Evolutionary conservation across 108 stramenopile species (phyloP), one percentile per base, ranked within the genome.

Genomic region (Heterococcus sp.): DNA sequence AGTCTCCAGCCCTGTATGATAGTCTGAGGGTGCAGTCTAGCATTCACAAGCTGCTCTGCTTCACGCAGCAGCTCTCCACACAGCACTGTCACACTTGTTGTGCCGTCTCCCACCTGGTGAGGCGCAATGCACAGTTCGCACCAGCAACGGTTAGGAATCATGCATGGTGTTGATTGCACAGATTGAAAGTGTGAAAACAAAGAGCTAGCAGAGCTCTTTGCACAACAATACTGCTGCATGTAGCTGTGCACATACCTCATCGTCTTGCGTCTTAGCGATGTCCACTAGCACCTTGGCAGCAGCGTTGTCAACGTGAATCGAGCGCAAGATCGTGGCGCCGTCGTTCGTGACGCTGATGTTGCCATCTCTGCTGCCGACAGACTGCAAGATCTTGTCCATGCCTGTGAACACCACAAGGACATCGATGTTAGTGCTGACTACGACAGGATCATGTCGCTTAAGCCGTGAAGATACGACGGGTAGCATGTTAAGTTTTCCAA

Each of bases 271-370:
- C 85, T 90, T 93, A 63, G 96, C 93, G 86, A 99, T 96, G 86
- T 99, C 97, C n/a, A 99, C 96, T 71, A 99, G 84, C 0, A 97
- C 95, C 84, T 96, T 97, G 46, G 98, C 98, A 21, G 98, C 98
- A 40, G 98, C 93, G 86, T 98, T 98, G 84, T 98, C 98, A 33
- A 97, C 85, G 35, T 94, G 94, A 38, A 97, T 86, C 26, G 91
- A 87, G 76, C 90, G 87, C 34, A 98, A 89, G 73, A 98, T 98
- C 33, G 98, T 98, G 26, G 98, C 98, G 0, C 96, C 83, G 81
- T 79, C 78, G 37, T 79, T 79, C 37, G 82, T 82, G 21, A 82
- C 81, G 40, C 73, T 82, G 73, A 82, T 72, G 1, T 68, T 68
- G 5, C 82, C 82, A 32, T 83, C 82, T 37, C 73, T 66, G 77